phyloP scores from a whole-genome alignment of 352 stramenopile species.

The Phytophthora lateralis region DNA sequence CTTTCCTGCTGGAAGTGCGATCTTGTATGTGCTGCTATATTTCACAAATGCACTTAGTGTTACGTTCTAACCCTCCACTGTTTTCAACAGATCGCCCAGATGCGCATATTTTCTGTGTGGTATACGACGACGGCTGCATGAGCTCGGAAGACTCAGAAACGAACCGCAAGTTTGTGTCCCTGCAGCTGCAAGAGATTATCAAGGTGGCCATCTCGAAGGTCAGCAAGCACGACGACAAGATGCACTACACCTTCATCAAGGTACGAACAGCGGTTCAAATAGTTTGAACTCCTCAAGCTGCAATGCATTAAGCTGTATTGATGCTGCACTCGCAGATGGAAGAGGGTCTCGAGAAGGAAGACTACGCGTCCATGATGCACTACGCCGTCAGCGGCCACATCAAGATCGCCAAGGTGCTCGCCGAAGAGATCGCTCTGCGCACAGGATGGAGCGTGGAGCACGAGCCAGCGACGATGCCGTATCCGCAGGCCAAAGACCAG shows the following conservation, averaged over 20 bases:
- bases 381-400: constrained; percentile 85
- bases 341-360: constrained; percentile 60
- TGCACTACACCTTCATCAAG: constrained; percentile 86
- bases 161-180: constrained; percentile 78
- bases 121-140: constrained; percentile 84
- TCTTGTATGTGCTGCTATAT: constrained; percentile 50
- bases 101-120: constrained; percentile 88
- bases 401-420: constrained; percentile 79
- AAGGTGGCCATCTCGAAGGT: constrained; percentile 84
- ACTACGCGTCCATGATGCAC: constrained; percentile 85
- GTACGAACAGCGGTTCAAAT: constrained; percentile 27
- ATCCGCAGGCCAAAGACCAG: constrained; percentile 78
- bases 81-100: constrained; percentile 64
- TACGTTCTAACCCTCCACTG: neutral
- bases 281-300: neutral
- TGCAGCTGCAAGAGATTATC: constrained; percentile 86
- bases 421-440: constrained; percentile 70
- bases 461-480: constrained; percentile 67
- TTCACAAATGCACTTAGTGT: neutral
- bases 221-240: constrained; percentile 76
- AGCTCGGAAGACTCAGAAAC: constrained; percentile 76
- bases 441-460: constrained; percentile 69
- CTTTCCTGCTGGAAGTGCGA: constrained; percentile 78
- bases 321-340: constrained; percentile 49
- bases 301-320: neutral